Base-by-base conservation (phyloP, 495 filamentous ascomycete genomes). In the Penicillium arizonense region DNA sequence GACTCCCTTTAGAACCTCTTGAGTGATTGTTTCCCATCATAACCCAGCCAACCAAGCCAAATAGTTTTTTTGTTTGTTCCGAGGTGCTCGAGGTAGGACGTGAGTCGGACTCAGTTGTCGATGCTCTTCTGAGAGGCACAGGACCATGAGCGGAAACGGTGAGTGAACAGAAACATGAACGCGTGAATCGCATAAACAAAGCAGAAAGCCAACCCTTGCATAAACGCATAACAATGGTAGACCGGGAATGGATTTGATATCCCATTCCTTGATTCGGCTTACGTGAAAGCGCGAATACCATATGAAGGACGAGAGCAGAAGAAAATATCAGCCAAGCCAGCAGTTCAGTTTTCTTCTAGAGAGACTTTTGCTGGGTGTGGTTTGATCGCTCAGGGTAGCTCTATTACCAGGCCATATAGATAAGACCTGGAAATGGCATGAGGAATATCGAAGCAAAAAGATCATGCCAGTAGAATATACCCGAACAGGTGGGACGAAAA, bases 361-460 rank as follows among this genome's bases (percentile, higher is more conserved):
- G 53, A 50, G 55, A 46, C 28, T 40, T 36, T 38, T 53, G 50
- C 43, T 44, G 46, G 49, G 47, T 24, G 13, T 34, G 38, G 50
- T 46, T 53, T 56, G 56, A 59, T 58, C 45, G 47, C 53, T 60
- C 59, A 47, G 35, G 30, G 33, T 46, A 34, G 56, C 59, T 63
- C 62, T 60, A 62, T 57, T 53, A 44, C 60, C 57, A 52, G 35
- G 23, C 44, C 60, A 50, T 6, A 23, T 16, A 23, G 20, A 24
- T 50, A 43, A 13, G 7, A 44, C 46, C 54, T 52, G 57, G 52
- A 39, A 56, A 54, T 14, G 47, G 52, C 54, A 44, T 47, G 24
- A 48, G 54, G 52, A 55, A 63, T 58, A 61, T 63, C 54, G 52
- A 39, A 39, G 10, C 10, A 48, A 51, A 44, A 23, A 44, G 13